Percentiles rank a stretch among this genome's conserved stretches.
phyloP scores from a whole-genome alignment of 1,139 yeast genomes.

The Debaryomyces coudertii region DNA sequence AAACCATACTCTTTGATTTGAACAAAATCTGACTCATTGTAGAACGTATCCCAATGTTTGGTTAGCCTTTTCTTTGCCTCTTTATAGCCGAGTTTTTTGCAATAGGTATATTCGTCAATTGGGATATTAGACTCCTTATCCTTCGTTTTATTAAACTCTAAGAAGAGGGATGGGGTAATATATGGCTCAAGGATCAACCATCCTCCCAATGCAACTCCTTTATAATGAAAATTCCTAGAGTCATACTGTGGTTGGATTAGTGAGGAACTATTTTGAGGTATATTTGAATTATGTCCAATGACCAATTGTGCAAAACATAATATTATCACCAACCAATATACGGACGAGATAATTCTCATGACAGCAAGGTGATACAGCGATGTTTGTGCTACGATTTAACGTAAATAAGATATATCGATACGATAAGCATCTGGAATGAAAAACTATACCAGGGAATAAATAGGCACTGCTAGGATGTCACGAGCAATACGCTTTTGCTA shows the following conservation, averaged over 20 bases:
- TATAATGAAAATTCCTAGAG: slow-evolving; percentile 29
- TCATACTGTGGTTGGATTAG: slow-evolving; percentile 17
- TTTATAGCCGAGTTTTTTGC: slow-evolving; percentile 48
- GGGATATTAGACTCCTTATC: slow-evolving; percentile 44
- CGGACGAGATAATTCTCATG: background rate
- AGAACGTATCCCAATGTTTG: slow-evolving; percentile 59
- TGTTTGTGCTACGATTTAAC: no score
- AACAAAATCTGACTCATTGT: slow-evolving; percentile 56
- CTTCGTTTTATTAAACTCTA: slow-evolving; percentile 31
- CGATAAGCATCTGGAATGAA: background rate
- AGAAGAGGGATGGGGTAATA: slow-evolving; percentile 63
- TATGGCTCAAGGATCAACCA: slow-evolving; percentile 70
- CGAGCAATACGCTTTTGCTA: background rate
- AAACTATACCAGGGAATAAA: background rate
- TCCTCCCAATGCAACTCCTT: slow-evolving; percentile 65
- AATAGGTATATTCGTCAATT: slow-evolving; percentile 61
- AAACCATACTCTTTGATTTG: slow-evolving; percentile 52
- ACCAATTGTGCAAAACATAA: slow-evolving; percentile 1
- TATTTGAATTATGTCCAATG: background rate
- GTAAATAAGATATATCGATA: background rate
- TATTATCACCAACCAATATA: background rate
- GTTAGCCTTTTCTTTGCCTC: slow-evolving; percentile 45
- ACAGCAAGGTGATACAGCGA: background rate
- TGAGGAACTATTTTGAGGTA: slow-evolving; percentile 6
- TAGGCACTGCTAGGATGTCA: background rate